Percentiles rank a stretch among this genome's conserved stretches.
These are phyloP conservation scores for Malus asiatica DNA, from an alignment of 306 rosid species.

Conservation along the genomic window DNA sequence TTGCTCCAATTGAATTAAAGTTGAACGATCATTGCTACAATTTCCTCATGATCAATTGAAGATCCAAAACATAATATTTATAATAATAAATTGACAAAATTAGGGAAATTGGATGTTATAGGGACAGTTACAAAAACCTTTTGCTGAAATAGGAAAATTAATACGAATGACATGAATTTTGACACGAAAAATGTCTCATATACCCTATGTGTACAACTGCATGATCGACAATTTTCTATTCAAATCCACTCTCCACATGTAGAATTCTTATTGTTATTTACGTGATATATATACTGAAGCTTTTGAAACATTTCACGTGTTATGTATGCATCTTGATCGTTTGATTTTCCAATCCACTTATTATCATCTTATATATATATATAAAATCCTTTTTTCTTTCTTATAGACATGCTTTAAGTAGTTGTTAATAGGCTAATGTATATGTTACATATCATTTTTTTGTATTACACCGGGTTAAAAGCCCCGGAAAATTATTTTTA, in stretches of 20 bases:
- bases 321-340: background rate
- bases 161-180: background rate
- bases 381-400: background rate
- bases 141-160: too few species aligned
- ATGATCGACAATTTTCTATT: background rate
- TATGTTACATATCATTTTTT: background rate
- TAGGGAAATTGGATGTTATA: background rate
- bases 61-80: too few species aligned
- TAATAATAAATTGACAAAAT: too few species aligned
- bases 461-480: background rate
- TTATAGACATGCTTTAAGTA: background rate
- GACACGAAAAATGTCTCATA: background rate
- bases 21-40: too few species aligned
- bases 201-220: background rate
- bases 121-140: background rate
- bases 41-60: too few species aligned
- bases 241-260: background rate
- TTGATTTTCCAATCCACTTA: background rate
- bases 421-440: background rate
- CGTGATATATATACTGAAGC: background rate
- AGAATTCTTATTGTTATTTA: background rate
- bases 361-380: background rate
- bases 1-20: too few species aligned
- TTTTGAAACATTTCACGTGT: background rate
- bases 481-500: background rate